phyloP scores from a whole-genome alignment of 2,329 filamentous ascomycete genomes.

The Pseudogymnoascus pannorum region DNA sequence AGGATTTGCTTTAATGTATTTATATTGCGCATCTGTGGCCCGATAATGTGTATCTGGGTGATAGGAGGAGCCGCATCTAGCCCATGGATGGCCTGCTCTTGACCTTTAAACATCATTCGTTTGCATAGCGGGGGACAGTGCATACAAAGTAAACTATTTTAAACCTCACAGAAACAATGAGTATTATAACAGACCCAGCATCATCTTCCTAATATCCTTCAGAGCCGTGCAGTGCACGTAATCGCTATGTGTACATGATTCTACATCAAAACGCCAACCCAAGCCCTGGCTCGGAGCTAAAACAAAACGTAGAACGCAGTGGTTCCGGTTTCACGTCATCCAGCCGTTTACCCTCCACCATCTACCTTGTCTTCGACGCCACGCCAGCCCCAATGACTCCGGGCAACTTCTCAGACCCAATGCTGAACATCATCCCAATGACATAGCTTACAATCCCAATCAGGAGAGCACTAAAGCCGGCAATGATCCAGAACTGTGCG shows the following conservation, averaged over 20 bases:
- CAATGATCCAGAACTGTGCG: slow-evolving; percentile 80
- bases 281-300: slow-evolving; percentile 4
- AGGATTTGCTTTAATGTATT: not conserved
- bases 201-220: not conserved
- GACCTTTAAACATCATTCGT: not conserved
- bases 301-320: slow-evolving; percentile 1
- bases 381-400: slow-evolving; percentile 96
- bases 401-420: slow-evolving; percentile 81
- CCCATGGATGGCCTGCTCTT: not conserved
- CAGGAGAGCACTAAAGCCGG: slow-evolving; percentile 63
- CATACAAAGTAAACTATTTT: not conserved
- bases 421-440: slow-evolving; percentile 71
- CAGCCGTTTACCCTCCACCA: not conserved
- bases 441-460: slow-evolving; percentile 61
- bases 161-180: not conserved
- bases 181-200: not conserved
- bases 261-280: slow-evolving; percentile 9
- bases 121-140: not conserved
- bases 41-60: no score
- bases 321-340: slow-evolving; percentile 7
- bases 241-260: slow-evolving; percentile 10
- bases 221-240: not conserved
- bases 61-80: not conserved
- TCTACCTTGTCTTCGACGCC: slow-evolving; percentile 49
- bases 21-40: not conserved